Conservation (phyloP, 2,329 filamentous ascomycete species). For the Fusarium continuum region DNA sequence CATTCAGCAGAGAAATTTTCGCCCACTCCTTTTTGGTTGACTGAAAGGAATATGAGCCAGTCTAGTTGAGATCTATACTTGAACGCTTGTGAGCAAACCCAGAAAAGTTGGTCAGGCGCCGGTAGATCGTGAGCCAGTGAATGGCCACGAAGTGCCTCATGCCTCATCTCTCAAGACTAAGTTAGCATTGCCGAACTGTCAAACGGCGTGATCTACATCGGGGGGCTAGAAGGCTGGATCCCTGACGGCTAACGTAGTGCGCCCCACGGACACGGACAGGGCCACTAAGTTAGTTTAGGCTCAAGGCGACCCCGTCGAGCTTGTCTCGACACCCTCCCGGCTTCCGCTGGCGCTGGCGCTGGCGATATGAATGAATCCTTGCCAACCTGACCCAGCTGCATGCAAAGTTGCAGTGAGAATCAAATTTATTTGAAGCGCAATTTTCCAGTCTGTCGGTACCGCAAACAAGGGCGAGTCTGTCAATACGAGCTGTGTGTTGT, state of each 20-base stretch:
- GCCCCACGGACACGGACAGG: conserved; percentile 31
- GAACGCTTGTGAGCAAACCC: not conserved
- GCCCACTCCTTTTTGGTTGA: too few species aligned
- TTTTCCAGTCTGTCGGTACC: conserved; percentile 51
- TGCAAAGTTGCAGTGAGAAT: conserved; percentile 40
- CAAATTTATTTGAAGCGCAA: conserved; percentile 47
- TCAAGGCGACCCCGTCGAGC: conserved; percentile 33
- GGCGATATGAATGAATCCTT: conserved; percentile 35
- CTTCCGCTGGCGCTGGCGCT: conserved; percentile 12
- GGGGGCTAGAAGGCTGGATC: conserved; percentile 43
- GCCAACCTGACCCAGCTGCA: conserved; percentile 33
- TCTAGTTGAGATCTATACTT: not conserved
- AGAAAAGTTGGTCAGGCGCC: not conserved
- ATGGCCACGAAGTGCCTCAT: conserved; percentile 18
- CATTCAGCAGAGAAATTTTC: too few species aligned
- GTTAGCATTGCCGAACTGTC: conserved; percentile 44
- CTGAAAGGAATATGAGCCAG: not conserved
- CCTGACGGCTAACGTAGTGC: conserved; percentile 39
- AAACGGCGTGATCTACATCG: conserved; percentile 46
- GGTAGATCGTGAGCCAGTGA: conserved; percentile 17
- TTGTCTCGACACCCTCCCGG: conserved; percentile 40
- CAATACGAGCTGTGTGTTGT: conserved; percentile 39
- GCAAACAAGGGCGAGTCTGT: conserved; percentile 38
- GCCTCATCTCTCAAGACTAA: conserved; percentile 17
- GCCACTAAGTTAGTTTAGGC: conserved; percentile 42